These are phyloP conservation scores for Odontarrhena argentea DNA, from an alignment of 345 rosid species.

Conservation along the genomic window DNA sequence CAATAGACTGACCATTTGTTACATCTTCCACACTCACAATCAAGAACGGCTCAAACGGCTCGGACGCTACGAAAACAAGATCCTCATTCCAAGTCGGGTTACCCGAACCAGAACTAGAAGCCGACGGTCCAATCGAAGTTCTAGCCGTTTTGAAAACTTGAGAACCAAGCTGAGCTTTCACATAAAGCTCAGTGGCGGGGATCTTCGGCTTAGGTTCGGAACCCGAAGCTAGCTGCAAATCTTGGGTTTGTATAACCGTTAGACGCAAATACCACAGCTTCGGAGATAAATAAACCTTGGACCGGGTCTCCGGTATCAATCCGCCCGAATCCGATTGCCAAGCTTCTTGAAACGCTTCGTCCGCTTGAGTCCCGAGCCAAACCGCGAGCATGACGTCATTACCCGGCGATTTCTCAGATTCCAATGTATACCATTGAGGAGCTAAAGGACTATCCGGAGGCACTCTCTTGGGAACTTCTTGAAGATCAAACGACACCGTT, in stretches of 20 bases:
- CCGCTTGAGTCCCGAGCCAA: slow-evolving; percentile 92
- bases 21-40: slow-evolving; percentile 69
- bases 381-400: slow-evolving; percentile 95
- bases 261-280: slow-evolving; percentile 93
- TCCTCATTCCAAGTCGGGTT: slow-evolving; percentile 97
- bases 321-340: slow-evolving; percentile 99
- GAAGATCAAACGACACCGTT: slow-evolving; percentile 86
- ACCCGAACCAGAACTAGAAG: slow-evolving; percentile 48
- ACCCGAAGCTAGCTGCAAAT: slow-evolving; percentile 68
- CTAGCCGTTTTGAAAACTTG: slow-evolving; percentile 84
- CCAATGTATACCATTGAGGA: slow-evolving; percentile 90
- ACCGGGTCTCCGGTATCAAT: slow-evolving; percentile 79
- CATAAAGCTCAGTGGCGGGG: slow-evolving; percentile 61
- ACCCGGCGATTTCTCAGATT: slow-evolving; percentile 63
- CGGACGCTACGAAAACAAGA: slow-evolving; percentile 85
- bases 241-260: slow-evolving; percentile 98
- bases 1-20: slow-evolving; percentile 56
- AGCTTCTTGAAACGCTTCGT: slow-evolving; percentile 93
- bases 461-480: slow-evolving; percentile 81
- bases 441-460: slow-evolving; percentile 93
- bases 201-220: slow-evolving; percentile 66
- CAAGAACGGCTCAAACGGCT: slow-evolving; percentile 90
- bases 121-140: slow-evolving; percentile 58
- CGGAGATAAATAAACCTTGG: slow-evolving; percentile 87
- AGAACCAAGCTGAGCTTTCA: slow-evolving; percentile 79